Evolutionary conservation across 352 stramenopile genomes (phyloP), one percentile per base, ranked within the genome.

Genomic region (Sclerospora graminicola): DNA sequence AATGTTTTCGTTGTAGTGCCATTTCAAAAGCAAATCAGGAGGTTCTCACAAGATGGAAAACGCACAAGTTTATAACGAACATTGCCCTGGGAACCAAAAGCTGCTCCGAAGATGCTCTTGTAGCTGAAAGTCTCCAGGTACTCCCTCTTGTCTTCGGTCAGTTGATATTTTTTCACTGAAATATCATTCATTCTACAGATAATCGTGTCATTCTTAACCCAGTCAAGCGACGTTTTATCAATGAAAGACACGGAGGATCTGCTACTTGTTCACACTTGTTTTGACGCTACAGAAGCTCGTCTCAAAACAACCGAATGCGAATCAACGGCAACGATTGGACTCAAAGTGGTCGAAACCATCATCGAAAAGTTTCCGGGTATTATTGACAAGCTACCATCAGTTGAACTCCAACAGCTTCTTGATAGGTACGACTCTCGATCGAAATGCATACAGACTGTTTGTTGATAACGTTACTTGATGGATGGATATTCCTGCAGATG

Each of bases 311-410:
- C 52, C 11, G 36, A 27, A 10, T 62, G 36, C 28, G 59, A 72
- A 37, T 41, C 48, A 16, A 55, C 84, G 9, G 60, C 50, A 13
- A 67, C 84, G 57, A 76, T 61, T 35, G 62, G 68, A 0, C 47
- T 88, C 5, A 85, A 84, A 41, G 55, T 85, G 4, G 34, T 80
- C 8, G 70, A 66, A 6, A 70, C 60, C 4, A 37, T 88, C 9
- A 60, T 85, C 31, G 60, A 61, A 23, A 80, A 82, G 13, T 27
- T 82, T 14, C 54, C 63, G 2, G 48, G 51, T 14, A 65, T 79
- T 21, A 61, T 79, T 46, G 35, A 28, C 2, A 36, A 49, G 20
- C 26, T 76, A 7, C 29, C 51, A 26, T 33, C 50, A 27, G 23
- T 38, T 31, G 41, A 66, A 9, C 34, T 63, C 2, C 38, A 69